Conservation (phyloP, 306 rosid genomes). For the Purshia tridentata region DNA sequence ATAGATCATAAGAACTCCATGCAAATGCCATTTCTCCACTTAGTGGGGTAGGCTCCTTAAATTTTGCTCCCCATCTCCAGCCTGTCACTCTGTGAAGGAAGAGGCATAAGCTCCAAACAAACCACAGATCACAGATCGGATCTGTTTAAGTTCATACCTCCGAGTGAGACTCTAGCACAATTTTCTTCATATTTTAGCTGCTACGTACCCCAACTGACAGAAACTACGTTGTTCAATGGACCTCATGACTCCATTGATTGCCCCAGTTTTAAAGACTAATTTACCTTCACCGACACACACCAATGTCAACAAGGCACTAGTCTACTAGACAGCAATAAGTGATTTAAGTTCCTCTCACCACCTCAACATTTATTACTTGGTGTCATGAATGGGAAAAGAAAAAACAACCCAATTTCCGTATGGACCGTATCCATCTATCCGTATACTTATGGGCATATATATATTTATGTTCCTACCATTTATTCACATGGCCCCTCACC, state of each 20-base stretch:
- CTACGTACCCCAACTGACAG: constrained; percentile 41
- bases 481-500: constrained; percentile 13
- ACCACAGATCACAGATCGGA: constrained; percentile 24
- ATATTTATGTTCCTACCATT: constrained; percentile 24
- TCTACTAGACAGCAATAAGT: too few relatives aligned
- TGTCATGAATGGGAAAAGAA: not conserved
- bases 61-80: constrained; percentile 44
- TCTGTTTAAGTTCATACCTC: constrained; percentile 35
- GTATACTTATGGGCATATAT: constrained; percentile 1
- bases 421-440: constrained; percentile 54
- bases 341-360: not conserved
- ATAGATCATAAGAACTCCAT: constrained; percentile 4
- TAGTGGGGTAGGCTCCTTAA: constrained; percentile 55
- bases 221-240: constrained; percentile 31
- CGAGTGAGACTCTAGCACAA: not conserved
- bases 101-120: constrained; percentile 32
- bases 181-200: constrained; percentile 26
- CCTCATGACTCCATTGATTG: constrained; percentile 48
- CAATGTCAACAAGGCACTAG: constrained; percentile 12
- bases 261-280: constrained; percentile 8
- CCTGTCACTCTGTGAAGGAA: constrained; percentile 39
- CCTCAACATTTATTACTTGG: constrained; percentile 19
- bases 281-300: constrained; percentile 67
- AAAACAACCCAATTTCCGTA: constrained; percentile 47
- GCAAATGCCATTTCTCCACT: constrained; percentile 20